Percentiles rank a stretch among this genome's conserved stretches.
These are phyloP conservation scores for Cicer cuneatum DNA, from an alignment of 306 rosid species.

Conservation along the genomic window DNA sequence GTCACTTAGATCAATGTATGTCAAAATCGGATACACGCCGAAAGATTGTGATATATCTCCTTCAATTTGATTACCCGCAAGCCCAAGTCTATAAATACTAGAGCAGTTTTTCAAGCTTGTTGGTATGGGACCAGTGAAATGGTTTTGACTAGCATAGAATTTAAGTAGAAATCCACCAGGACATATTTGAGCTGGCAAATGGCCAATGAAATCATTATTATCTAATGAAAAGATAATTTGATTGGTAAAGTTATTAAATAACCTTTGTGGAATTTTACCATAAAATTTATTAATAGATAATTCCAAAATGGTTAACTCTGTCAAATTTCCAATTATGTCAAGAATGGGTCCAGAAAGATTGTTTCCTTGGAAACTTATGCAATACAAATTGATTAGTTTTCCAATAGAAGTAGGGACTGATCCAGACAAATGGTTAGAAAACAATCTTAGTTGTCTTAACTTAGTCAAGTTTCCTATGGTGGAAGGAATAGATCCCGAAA, in stretches of 20 bases:
- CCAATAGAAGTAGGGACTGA: constrained; percentile 31
- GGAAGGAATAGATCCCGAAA: constrained; percentile 43
- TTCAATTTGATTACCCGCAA: constrained; percentile 38
- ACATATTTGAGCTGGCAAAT: constrained; percentile 36
- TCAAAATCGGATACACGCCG: constrained; percentile 43
- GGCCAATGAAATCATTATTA: constrained; percentile 9
- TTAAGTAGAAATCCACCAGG: background rate
- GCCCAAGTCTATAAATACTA: constrained; percentile 19
- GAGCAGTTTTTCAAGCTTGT: constrained; percentile 38
- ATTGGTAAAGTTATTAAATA: background rate
- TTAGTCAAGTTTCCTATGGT: constrained; percentile 39
- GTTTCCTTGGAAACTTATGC: background rate
- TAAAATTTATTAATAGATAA: background rate
- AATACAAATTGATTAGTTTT: background rate
- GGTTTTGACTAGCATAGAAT: background rate
- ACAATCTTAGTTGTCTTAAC: fast-evolving
- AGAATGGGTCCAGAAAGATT: constrained; percentile 37
- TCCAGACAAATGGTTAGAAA: constrained; percentile 3
- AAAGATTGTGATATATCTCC: constrained; percentile 48
- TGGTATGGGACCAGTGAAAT: constrained; percentile 30
- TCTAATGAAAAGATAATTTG: background rate
- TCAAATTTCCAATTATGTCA: constrained; percentile 34
- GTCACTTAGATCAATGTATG: constrained; percentile 36
- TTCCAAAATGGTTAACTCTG: background rate
- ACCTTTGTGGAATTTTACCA: background rate